Percentiles rank a stretch among this genome's conserved stretches.
phyloP scores from a whole-genome alignment of 306 rosid species.

The Fagus crenata region DNA sequence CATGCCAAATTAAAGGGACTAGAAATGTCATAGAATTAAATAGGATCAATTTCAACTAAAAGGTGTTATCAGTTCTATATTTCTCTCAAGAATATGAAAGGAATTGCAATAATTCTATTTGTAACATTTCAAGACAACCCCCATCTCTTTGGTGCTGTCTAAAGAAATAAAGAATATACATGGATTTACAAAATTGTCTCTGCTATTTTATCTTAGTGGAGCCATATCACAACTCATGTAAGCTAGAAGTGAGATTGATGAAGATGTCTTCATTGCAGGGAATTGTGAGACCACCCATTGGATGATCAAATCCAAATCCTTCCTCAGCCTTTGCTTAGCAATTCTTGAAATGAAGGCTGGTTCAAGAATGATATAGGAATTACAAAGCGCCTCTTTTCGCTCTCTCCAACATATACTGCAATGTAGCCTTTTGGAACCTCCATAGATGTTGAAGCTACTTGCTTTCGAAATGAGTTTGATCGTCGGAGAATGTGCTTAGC shows the following conservation, averaged over 20 bases:
- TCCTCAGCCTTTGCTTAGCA: slow-evolving; percentile 35
- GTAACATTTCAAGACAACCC: not conserved
- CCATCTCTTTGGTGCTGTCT: too few relatives aligned
- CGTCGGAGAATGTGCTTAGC: slow-evolving; percentile 45
- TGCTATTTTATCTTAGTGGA: not conserved
- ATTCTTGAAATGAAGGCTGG: slow-evolving; percentile 43
- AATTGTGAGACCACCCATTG: slow-evolving; percentile 50
- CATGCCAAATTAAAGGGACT: too few relatives aligned
- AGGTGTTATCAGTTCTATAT: not conserved
- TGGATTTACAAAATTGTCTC: slow-evolving; percentile 2
- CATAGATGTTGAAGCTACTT: slow-evolving; percentile 9
- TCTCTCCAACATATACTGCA: slow-evolving; percentile 56
- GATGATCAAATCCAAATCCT: slow-evolving; percentile 50
- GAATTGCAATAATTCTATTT: not conserved
- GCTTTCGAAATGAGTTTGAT: slow-evolving; percentile 24
- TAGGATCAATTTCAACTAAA: not conserved
- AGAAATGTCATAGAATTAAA: not conserved
- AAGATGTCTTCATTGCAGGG: slow-evolving; percentile 50
- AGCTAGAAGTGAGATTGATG: slow-evolving; percentile 32
- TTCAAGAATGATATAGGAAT: slow-evolving; percentile 49
- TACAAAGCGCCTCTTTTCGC: slow-evolving; percentile 37
- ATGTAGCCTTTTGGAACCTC: slow-evolving; percentile 51
- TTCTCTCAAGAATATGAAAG: too few relatives aligned
- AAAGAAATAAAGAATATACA: not conserved
- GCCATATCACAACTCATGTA: slow-evolving; percentile 13